These are phyloP conservation scores for Naematelia encephala DNA, from an alignment of 768 basidiomycete species.

Conservation along the genomic window DNA sequence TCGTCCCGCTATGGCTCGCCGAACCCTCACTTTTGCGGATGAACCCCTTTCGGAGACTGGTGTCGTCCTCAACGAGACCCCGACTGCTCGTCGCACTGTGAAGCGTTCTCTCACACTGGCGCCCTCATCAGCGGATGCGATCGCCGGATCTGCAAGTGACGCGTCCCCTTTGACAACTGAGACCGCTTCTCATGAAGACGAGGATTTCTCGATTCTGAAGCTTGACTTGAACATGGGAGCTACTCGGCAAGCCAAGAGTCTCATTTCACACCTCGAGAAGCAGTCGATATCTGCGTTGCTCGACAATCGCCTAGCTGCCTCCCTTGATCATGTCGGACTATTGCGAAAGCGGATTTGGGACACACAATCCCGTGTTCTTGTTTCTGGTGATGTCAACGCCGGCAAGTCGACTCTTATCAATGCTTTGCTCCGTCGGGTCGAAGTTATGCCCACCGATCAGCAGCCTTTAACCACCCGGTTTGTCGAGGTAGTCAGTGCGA, in stretches of 20 bases:
- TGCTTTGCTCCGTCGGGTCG: conserved; percentile 76
- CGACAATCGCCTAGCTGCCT: conserved; percentile 72
- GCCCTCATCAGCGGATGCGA: conserved; percentile 15
- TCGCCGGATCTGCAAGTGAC: conserved; percentile 2
- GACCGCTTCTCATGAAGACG: conserved; percentile 41
- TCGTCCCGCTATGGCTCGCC: conserved; percentile 54
- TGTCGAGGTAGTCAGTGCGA: conserved; percentile 68
- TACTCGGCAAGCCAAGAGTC: conserved; percentile 58
- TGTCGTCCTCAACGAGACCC: conserved; percentile 59
- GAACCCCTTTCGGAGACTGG: conserved; percentile 68
- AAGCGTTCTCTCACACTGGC: conserved; percentile 60
- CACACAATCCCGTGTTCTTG: conserved; percentile 89
- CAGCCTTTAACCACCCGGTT: conserved; percentile 97
- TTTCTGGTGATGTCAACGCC: conserved; percentile 96
- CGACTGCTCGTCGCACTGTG: conserved; percentile 54
- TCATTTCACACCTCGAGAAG: conserved; percentile 90
- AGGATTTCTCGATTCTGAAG: conserved; percentile 79
- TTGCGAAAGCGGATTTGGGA: conserved; percentile 84
- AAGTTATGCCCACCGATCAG: conserved; percentile 92
- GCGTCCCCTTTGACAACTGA: too few species aligned
- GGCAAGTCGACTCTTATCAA: conserved; percentile 99
- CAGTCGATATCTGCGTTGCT: conserved; percentile 86
- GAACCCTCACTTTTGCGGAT: conserved; percentile 79
- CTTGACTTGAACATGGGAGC: conserved; percentile 89
- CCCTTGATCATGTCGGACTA: conserved; percentile 74